Evolutionary conservation across 192 early-diverging fungal genomes (phyloP), one percentile per base, ranked within the genome.

Genomic region (Coemansia sp.): DNA sequence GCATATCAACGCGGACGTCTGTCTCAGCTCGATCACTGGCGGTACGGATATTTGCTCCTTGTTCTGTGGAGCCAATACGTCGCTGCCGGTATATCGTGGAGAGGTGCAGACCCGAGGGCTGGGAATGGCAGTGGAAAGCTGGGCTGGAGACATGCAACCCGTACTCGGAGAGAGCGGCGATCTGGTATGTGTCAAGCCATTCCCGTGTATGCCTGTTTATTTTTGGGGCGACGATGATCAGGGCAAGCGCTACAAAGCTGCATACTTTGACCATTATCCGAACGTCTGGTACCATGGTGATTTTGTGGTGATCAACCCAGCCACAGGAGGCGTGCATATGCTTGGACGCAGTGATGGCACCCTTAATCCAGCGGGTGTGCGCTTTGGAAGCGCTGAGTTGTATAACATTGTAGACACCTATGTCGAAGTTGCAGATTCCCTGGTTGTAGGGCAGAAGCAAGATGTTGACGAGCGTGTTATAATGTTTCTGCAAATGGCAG

Each of bases 11-110:
- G 48, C 78, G 59, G 89, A 96, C 71, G 70, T 99, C 13, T 82
- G 94, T 25, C 74, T 99, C 46, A 94, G 95, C 34, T 95, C 93
- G 3, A 96, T 99, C 70, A 96, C 96, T 39, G 94, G 97, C 29
- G 97, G 97, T 23, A 99, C 97, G 3, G 97, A 99, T 67, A 96
- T 99, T 61, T 92, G 91, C 72, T 97, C 95, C 12, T 78, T 97
- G 58, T 99, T 99, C 85, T 92, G 91, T 28, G 94, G 93, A 13
- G 92, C 94, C 69, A 95, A 96, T 61, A 82, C 87, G 2, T 86
- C 91, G n/a, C 82, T 94, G 9, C 93, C 95, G 2, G 95, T 97
- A 7, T 92, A 96, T 75, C 85, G 91, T 7, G 97, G 97, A 39
- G 95, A 97, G 74, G 94, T 99, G 46, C 95, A 96, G 85, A 89